Base-by-base conservation (phyloP, 139 green algal species). In the Chlorella sp. region DNA sequence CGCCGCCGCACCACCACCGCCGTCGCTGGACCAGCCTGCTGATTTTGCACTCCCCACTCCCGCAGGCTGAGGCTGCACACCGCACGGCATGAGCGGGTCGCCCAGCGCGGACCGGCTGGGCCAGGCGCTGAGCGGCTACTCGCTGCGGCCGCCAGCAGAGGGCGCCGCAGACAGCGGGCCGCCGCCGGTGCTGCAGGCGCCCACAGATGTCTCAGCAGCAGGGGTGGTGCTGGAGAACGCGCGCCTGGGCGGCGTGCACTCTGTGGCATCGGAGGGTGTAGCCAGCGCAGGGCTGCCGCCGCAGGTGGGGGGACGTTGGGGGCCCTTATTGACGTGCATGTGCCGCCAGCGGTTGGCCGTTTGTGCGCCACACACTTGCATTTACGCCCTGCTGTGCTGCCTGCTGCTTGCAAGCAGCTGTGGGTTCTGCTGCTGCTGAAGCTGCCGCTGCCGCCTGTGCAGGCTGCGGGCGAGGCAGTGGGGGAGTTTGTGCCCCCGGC, bases 401-500 rank as follows among this genome's bases (percentile, higher is more conserved):
- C 41, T 62, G 43, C 43, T 1, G 2, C 43, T n/a, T 41, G 13
- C 4, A 44, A 8, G 11, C 14, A 30, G 65, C 34, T 19, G 9
- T 65, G 58, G 16, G 67, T 73, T 8, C n/a, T 13, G 41, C 8
- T 5, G 32, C 24, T 19, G 36, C 8, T 11, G 16, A 8, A 24
- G 8, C 22, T 38, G 69, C 40, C 69, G 14, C 0, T 58, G 46
- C 76, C 41, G 73, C 46, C 70, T 54, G 73, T 67, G 24, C 74
- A 80, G 74, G n/a, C 74, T 3, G 3, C 67, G n/a, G 74, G 74
- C 17, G 74, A 80, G 48, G 64, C 41, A 43, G 79, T 84, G 3
- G 85, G 70, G 0, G 85, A 89, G 80, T 89, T 89, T 82, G 67
- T 86, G 38, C 85, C 85, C 34, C 51, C 75, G 11, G 20, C 62